phyloP scores from a whole-genome alignment of 164 flowering plant genomes.

The Echeveria elegans region DNA sequence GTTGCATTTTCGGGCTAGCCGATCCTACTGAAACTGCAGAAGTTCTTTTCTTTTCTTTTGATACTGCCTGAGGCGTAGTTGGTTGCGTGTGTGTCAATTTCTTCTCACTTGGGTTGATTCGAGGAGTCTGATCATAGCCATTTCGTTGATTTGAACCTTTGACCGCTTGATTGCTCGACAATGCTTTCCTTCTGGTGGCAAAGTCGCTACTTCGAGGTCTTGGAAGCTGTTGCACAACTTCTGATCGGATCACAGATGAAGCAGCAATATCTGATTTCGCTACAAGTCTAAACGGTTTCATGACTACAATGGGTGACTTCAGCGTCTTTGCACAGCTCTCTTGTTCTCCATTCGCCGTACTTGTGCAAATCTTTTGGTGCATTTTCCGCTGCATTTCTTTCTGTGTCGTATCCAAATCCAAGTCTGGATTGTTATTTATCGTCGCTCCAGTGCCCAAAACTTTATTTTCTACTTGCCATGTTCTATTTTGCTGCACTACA shows the following conservation, averaged over 20 bases:
- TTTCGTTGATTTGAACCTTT: neutral
- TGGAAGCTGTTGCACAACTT: neutral
- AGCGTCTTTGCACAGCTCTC: neutral
- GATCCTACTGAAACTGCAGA: neutral
- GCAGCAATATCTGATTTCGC: slow-evolving; percentile 3
- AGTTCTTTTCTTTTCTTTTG: neutral
- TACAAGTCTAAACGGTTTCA: neutral
- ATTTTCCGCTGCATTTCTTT: neutral
- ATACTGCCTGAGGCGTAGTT: neutral
- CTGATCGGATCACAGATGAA: neutral
- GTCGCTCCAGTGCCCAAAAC: neutral
- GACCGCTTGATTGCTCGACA: neutral
- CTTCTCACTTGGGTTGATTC: neutral
- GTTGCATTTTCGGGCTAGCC: neutral
- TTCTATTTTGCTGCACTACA: neutral
- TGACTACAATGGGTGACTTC: neutral
- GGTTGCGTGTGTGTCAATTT: neutral
- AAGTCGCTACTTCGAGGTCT: neutral
- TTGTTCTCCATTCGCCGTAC: neutral
- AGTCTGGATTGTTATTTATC: neutral
- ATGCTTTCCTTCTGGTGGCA: neutral
- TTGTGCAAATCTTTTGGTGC: neutral
- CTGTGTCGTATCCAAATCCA: neutral
- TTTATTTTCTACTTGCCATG: neutral
- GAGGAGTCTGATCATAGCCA: neutral